phyloP scores from a whole-genome alignment of 345 rosid species.

The Lepidium africanum region DNA sequence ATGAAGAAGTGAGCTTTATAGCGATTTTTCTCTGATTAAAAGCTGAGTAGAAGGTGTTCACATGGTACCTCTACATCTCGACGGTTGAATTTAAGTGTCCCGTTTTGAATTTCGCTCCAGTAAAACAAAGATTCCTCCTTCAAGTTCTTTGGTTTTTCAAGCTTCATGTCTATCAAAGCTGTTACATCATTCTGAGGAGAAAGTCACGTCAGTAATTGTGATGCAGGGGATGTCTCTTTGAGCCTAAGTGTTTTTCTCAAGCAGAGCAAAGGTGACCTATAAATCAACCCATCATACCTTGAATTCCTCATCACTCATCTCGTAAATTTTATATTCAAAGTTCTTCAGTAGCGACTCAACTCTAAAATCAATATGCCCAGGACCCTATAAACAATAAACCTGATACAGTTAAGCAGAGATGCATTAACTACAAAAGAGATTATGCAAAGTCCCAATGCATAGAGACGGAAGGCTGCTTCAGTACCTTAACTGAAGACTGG shows the following conservation, averaged over 20 bases:
- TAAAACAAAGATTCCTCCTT: slow-evolving; percentile 65
- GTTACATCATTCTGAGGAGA: slow-evolving; percentile 56
- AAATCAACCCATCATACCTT: too few relatives aligned
- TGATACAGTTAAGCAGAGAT: neutral
- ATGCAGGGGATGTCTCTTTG: too few relatives aligned
- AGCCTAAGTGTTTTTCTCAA: too few relatives aligned
- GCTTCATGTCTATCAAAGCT: slow-evolving; percentile 81
- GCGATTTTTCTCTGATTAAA: too few relatives aligned
- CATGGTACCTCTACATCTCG: slow-evolving; percentile 58
- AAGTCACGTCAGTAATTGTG: slow-evolving; percentile 2
- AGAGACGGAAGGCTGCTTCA: neutral
- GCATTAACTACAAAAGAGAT: neutral
- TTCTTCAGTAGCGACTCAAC: too few relatives aligned
- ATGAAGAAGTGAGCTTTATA: too few relatives aligned
- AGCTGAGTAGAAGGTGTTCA: too few relatives aligned
- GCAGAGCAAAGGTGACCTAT: too few relatives aligned
- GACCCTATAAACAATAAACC: slow-evolving; percentile 37
- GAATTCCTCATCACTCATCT: too few relatives aligned
- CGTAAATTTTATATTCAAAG: too few relatives aligned
- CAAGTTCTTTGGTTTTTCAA: slow-evolving; percentile 83
- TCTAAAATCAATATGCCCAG: slow-evolving; percentile 50
- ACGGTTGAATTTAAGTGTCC: slow-evolving; percentile 73
- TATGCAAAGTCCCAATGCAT: neutral
- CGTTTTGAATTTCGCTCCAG: slow-evolving; percentile 57
- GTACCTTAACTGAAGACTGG: slow-evolving; percentile 75